Evolutionary conservation across 345 rosid species (phyloP), one percentile per base, ranked within the genome.

Genomic region (Mercurialis annua): DNA sequence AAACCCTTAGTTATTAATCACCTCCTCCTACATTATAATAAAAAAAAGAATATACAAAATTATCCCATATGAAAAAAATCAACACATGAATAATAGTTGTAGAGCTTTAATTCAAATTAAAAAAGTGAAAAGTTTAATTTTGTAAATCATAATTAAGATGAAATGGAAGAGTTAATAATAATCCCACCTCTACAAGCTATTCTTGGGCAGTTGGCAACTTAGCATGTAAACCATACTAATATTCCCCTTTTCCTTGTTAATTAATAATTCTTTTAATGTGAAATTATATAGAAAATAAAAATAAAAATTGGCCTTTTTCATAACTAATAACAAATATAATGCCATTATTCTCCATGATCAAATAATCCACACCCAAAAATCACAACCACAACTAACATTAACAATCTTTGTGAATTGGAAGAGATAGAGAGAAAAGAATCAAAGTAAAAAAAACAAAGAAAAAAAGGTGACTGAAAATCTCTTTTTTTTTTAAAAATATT

Each of bases 171-270:
- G n/a, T n/a, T n/a, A n/a, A n/a, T n/a, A n/a, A n/a, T 67, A 74
- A 80, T 57, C 66, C 74, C 64, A 74, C 58, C 80, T 31, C 64
- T 72, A 75, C 73, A 78, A 75, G 73, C 77, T 69, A 81, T 62
- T 66, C 71, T 81, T 69, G 15, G 73, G 75, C 64, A 36, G 75
- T 77, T 58, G 73, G 75, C 77, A 77, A 63, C 67, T 63, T 63
- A 43, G 42, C 55, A 30, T 46, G 38, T 15, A 63, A 63, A 9
- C 55, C 55, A 63, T 63, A 46, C 26, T 29, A n/a, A 44, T 47
- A 63, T 48, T 48, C 54, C 48, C 38, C 7, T 29, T 26, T 36
- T 50, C 0, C 1, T 14, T 71, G 70, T 69, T 72, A 17, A 16
- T 57, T 10, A 10, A 1, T 14, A 36, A 31, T 0, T 43, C 6